A percentile compares a stretch with the other conserved stretches of the same genome.
These are phyloP conservation scores for Eucalyptus sp. DNA, from an alignment of 345 rosid genomes.

Conservation along the genomic window DNA sequence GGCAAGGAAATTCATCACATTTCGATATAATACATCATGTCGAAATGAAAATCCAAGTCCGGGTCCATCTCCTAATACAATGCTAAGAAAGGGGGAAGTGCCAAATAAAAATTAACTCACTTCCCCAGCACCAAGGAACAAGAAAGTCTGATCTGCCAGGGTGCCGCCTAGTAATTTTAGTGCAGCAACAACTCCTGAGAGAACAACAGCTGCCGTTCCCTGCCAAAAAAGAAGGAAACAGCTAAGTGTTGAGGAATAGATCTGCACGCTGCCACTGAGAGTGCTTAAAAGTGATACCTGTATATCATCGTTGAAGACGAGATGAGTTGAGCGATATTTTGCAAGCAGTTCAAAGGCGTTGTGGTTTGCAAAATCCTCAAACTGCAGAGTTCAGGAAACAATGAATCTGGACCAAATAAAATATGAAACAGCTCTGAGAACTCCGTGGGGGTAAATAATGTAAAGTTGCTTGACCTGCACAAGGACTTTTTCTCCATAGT, in stretches of 20 bases:
- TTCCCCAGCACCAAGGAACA: constrained; percentile 97
- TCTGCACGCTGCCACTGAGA: not conserved
- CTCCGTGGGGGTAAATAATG: not conserved
- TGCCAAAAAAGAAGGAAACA: constrained; percentile 6
- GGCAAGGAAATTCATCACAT: not conserved
- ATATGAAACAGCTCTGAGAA: not conserved
- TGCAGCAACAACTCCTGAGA: constrained; percentile 79
- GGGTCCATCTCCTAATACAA: not conserved
- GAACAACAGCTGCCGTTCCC: constrained; percentile 97
- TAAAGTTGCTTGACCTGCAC: constrained; percentile 36
- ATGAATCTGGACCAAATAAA: not conserved
- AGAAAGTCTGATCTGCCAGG: constrained; percentile 68
- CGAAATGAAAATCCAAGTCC: not conserved
- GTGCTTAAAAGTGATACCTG: constrained; percentile 31
- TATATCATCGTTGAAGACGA: constrained; percentile 94
- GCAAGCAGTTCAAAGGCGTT: constrained; percentile 79
- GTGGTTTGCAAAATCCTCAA: constrained; percentile 99
- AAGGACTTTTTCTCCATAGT: constrained; percentile 84
- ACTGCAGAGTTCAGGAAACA: constrained; percentile 25
- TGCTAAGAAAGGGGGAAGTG: not conserved
- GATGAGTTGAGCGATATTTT: constrained; percentile 65
- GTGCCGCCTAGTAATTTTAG: constrained; percentile 54
- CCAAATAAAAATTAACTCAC: constrained; percentile 20
- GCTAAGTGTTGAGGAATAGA: not conserved
- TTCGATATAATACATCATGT: not conserved